Evolutionary conservation across 805 yeast genomes (phyloP).

Genomic region (Kodamaea lidongshanica): DNA sequence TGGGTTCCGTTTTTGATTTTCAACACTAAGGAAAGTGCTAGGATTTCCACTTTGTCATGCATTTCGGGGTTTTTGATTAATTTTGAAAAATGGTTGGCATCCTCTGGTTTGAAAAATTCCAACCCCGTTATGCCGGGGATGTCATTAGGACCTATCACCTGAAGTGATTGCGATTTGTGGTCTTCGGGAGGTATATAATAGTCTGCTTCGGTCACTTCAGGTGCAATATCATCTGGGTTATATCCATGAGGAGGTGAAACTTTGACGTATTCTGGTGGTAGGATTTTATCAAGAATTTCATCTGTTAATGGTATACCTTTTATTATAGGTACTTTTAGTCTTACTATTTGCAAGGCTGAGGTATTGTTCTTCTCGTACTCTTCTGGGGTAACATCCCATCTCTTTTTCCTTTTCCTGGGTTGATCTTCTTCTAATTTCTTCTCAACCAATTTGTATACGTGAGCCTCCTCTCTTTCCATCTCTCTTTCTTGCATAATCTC

Average conservation of each 20-base stretch:
- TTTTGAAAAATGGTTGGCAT: constrained; percentile 63
- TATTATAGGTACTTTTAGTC: constrained; percentile 21
- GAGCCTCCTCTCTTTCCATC: constrained; percentile 31
- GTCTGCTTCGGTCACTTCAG: constrained; percentile 30
- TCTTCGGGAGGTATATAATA: constrained; percentile 50
- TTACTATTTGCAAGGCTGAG: constrained; percentile 19
- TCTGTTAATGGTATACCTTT: constrained; percentile 36
- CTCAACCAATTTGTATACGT: constrained; percentile 19
- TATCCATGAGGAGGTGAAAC: constrained; percentile 41
- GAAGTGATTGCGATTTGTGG: constrained; percentile 20
- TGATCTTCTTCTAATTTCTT: constrained; percentile 13
- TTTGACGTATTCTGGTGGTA: constrained; percentile 49
- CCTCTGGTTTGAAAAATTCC: constrained; percentile 65
- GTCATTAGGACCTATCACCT: constrained; percentile 39
- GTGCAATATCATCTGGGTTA: constrained; percentile 23
- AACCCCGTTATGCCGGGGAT: constrained; percentile 63
- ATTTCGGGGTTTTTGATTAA: constrained; percentile 32
- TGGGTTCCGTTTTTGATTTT: constrained; percentile 77
- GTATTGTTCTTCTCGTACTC: constrained; percentile 18
- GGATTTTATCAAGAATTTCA: constrained; percentile 39
- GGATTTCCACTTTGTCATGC: constrained; percentile 43
- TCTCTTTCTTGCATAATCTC: constrained; percentile 38
- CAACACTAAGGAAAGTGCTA: constrained; percentile 57
- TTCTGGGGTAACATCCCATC: constrained; percentile 43
- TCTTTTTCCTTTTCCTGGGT: constrained; percentile 23